These are phyloP conservation scores for Fragaria nilgerrensis DNA, from an alignment of 306 rosid genomes.

Conservation along the genomic window DNA sequence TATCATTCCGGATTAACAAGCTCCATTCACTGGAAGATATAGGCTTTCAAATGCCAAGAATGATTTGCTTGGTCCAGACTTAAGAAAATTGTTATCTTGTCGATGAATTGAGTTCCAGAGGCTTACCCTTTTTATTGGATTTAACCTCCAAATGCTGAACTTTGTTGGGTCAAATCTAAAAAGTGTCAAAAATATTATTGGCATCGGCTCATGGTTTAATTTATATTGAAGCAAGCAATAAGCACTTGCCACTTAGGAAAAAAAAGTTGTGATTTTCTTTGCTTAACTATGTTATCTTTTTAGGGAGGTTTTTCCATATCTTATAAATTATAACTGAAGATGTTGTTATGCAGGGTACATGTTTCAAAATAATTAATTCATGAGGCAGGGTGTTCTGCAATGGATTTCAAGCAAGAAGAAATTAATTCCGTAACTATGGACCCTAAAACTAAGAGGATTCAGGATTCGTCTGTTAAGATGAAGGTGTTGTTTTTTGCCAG, in stretches of 20 bases:
- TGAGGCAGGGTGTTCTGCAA: conserved; percentile 10
- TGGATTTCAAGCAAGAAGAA: conserved; percentile 9
- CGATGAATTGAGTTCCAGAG: neutral
- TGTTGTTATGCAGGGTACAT: conserved; percentile 8
- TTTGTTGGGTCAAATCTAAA: neutral
- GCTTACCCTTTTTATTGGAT: neutral
- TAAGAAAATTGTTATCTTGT: neutral
- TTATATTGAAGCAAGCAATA: neutral
- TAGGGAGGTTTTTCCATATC: neutral
- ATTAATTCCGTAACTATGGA: conserved; percentile 19
- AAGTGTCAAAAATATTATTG: neutral
- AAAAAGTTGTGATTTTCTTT: neutral
- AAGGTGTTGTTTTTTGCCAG: conserved; percentile 82
- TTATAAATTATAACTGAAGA: neutral
- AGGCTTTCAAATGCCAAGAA: neutral
- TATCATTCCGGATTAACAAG: neutral
- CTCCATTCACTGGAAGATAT: neutral
- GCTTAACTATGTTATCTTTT: neutral
- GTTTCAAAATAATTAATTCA: neutral
- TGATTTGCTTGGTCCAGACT: neutral
- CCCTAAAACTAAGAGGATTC: conserved; percentile 7
- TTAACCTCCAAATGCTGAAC: neutral
- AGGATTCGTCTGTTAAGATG: conserved; percentile 41
- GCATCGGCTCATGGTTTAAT: neutral
- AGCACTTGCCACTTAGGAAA: neutral